Evolutionary conservation across 768 basidiomycete genomes (phyloP).

Genomic region (Goffeauzyma gilvescens): DNA sequence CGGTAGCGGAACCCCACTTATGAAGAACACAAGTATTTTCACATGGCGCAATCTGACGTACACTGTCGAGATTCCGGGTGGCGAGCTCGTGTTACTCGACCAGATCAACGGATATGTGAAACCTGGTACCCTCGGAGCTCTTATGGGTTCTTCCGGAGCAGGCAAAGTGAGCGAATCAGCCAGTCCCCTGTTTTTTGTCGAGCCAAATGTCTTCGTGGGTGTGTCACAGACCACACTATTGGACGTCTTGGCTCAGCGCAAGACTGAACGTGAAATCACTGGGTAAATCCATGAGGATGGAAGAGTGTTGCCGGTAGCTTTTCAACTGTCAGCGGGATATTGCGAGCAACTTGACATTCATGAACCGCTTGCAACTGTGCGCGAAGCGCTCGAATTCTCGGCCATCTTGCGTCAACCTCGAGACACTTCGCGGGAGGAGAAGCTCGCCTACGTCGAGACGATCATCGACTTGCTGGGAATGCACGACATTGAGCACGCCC

Average conservation of each 20-base stretch:
- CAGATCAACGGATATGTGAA: conserved; percentile 61
- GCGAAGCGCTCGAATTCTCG: conserved; percentile 35
- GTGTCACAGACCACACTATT: conserved; percentile 16
- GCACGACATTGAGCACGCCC: conserved; percentile 58
- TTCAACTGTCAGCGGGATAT: conserved; percentile 34
- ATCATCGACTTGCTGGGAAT: conserved; percentile 37
- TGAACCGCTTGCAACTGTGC: conserved; percentile 43
- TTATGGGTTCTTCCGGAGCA: conserved; percentile 46
- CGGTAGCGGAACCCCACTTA: conserved; percentile 3
- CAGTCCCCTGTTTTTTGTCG: background rate
- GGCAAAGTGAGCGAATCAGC: conserved; percentile 19
- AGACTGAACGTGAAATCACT: conserved; percentile 22
- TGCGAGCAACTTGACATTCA: conserved; percentile 38
- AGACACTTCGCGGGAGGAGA: conserved; percentile 25
- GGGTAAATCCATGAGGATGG: conserved; percentile 36
- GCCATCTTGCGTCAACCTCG: conserved; percentile 35
- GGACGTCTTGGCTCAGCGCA: conserved; percentile 19
- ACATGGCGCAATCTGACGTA: conserved; percentile 31
- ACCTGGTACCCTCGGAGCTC: conserved; percentile 62
- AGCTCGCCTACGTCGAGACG: conserved; percentile 34
- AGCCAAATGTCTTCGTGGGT: background rate
- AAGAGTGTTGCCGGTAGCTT: conserved; percentile 28
- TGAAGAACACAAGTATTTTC: conserved; percentile 22
- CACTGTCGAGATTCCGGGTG: conserved; percentile 16
- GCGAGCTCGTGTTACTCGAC: conserved; percentile 39